Percentiles rank a stretch among this genome's conserved stretches.
Evolutionary conservation across 1,284 basidiomycete genomes (phyloP).

Genomic region (Salmacisia buchloeana): DNA sequence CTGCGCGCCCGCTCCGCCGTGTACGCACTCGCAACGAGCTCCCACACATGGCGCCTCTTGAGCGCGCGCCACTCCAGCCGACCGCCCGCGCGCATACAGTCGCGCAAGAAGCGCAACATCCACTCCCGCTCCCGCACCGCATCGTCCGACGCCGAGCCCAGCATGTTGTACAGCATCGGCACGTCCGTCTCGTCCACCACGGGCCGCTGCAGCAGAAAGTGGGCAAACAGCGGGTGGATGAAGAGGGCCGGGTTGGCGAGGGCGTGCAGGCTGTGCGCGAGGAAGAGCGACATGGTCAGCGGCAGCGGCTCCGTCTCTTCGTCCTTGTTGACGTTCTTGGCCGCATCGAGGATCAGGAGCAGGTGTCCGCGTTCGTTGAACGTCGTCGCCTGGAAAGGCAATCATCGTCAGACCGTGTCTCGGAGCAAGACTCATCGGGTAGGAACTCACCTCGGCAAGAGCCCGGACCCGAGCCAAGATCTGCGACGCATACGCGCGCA

Average conservation of each 20-base stretch:
- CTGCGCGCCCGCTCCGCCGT: conserved; percentile 21
- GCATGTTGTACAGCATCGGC: conserved; percentile 75
- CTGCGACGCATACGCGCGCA: conserved; percentile 58
- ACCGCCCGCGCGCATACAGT: conserved; percentile 64
- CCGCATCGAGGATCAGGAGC: conserved; percentile 66
- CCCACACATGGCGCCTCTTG: conserved; percentile 77
- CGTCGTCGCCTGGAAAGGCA: conserved; percentile 57
- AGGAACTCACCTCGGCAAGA: background rate
- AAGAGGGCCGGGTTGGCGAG: conserved; percentile 73
- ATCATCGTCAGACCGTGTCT: background rate
- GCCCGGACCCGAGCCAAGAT: conserved; percentile 53
- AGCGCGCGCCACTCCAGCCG: conserved; percentile 74
- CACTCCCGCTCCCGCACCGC: conserved; percentile 71
- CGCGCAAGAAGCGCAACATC: conserved; percentile 77
- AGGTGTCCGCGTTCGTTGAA: conserved; percentile 78
- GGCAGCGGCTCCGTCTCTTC: conserved; percentile 54
- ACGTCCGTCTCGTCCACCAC: conserved; percentile 69
- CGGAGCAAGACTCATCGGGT: background rate
- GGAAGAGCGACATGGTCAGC: conserved; percentile 70
- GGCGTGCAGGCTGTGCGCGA: conserved; percentile 70
- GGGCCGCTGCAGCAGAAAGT: conserved; percentile 77
- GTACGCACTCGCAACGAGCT: conserved; percentile 74
- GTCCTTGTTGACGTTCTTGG: conserved; percentile 47
- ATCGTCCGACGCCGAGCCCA: conserved; percentile 70
- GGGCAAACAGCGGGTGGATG: conserved; percentile 70